Percentiles rank a stretch among this genome's conserved stretches.
These are phyloP conservation scores for Avena eriantha DNA, from an alignment of 176 grass and related monocot genomes.

Conservation along the genomic window DNA sequence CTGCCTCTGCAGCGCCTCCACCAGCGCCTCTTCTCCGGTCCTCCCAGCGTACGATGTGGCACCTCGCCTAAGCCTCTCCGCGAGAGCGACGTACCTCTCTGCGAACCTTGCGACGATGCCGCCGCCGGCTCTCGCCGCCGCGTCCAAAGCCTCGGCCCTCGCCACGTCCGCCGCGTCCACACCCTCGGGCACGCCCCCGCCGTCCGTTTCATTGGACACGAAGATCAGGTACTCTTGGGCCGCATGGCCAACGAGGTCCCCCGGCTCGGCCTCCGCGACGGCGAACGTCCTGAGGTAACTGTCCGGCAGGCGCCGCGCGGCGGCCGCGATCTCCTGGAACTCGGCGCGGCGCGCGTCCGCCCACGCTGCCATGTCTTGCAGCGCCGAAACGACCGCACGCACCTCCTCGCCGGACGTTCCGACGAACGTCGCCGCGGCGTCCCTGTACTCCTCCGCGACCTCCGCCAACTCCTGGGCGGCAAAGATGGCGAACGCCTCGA, in stretches of 20 bases:
- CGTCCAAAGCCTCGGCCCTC: neutral
- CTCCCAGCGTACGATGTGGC: neutral
- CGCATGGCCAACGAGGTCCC: neutral
- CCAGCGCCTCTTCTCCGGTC: neutral
- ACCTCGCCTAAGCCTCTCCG: neutral
- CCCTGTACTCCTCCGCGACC: too few relatives aligned
- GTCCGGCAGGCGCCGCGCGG: neutral
- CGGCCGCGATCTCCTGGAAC: neutral
- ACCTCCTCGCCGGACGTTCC: neutral
- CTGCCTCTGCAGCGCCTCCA: neutral
- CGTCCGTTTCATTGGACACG: neutral
- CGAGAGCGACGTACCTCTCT: neutral
- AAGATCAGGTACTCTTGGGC: neutral
- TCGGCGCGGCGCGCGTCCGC: neutral
- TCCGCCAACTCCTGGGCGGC: too few relatives aligned
- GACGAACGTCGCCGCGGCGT: too few relatives aligned
- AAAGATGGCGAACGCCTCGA: neutral
- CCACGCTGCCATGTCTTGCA: neutral
- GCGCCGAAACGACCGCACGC: neutral
- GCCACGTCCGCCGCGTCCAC: neutral
- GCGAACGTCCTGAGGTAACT: neutral
- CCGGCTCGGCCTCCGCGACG: neutral
- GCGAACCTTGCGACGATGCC: neutral
- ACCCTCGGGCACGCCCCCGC: neutral
- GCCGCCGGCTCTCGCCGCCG: neutral